Base-by-base conservation (phyloP, 2,329 filamentous ascomycete species). In the Colletotrichum sp. region DNA sequence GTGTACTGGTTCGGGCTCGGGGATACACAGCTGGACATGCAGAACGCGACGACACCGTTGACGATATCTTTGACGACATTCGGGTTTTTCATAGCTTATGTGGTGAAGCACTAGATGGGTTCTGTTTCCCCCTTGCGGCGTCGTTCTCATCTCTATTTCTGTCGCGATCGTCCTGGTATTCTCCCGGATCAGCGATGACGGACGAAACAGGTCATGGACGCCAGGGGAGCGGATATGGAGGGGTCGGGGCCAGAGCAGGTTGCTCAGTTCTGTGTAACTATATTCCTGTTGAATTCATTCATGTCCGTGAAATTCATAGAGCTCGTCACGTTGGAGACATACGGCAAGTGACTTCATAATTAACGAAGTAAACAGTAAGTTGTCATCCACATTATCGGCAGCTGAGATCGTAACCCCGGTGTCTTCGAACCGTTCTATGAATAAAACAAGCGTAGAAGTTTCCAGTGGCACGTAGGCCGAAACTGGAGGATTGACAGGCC, bases 21-120 rank as follows among this genome's bases (percentile, higher is more conserved):
- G 22, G 52, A 19, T 0, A 19, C 0, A 2, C 22, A 57, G 4
- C 22, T 0, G 13, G 22, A 28, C 11, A 8, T 57, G 6, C 52
- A 57, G 22, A 28, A 3, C 12, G 7, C 25, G 2, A 28, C 4
- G 22, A 28, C 15, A 3, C 52, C 25, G 25, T 8, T 57, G 4
- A 27, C 13, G 22, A n/a, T 48, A 48, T 48, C 19, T 2, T 12
- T 48, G 39, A 48, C 39, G 9, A 48, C 39, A 0, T 48, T 48
- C 3, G 39, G 39, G 0, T n/a, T 48, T 9, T 48, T 48, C 19
- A 12, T 22, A 0, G 39, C 39, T 3, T 48, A 48, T 48, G 0
- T 48, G 2, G 39, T 7, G 39, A 48, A 48, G 39, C 19, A 48
- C 19, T 48, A 48, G 19, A n/a, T 2, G 19, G 3, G 16, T 0